phyloP scores from a whole-genome alignment of 129 eudicot species.

The Artemisia tridentata region DNA sequence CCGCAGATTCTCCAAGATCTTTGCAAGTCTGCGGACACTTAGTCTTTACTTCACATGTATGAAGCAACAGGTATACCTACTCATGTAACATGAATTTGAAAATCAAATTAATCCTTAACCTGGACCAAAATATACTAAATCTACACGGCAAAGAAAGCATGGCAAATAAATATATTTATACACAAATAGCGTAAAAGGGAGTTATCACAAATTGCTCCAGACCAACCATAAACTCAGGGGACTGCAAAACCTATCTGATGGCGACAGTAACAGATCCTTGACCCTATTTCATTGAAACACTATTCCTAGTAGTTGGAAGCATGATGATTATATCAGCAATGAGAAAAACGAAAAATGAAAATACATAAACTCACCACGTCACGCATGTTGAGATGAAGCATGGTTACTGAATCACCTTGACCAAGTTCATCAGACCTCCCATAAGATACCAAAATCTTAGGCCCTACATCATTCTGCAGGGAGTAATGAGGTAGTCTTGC shows the following conservation, averaged over 20 bases:
- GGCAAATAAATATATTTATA: too few relatives aligned
- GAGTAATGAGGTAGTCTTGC: slow-evolving; percentile 95
- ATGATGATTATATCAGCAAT: too few relatives aligned
- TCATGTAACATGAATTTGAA: slow-evolving; percentile 17
- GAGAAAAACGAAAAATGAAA: background rate
- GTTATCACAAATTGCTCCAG: too few relatives aligned
- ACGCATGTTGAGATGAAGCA: slow-evolving; percentile 77
- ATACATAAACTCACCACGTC: slow-evolving; percentile 66
- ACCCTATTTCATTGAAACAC: too few relatives aligned
- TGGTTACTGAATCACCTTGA: slow-evolving; percentile 63
- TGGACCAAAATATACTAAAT: slow-evolving; percentile 13
- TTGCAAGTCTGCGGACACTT: too few relatives aligned
- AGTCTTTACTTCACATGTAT: slow-evolving; percentile 58
- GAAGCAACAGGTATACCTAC: slow-evolving; percentile 90
- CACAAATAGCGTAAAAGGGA: too few relatives aligned
- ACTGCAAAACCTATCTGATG: too few relatives aligned
- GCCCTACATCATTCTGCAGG: slow-evolving; percentile 91
- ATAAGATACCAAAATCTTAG: slow-evolving; percentile 79
- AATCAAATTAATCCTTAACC: slow-evolving; percentile 21
- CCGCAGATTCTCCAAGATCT: too few relatives aligned
- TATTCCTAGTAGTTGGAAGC: too few relatives aligned
- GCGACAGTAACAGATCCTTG: too few relatives aligned
- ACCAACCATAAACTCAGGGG: too few relatives aligned
- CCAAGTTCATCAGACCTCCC: slow-evolving; percentile 69
- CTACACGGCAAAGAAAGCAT: background rate